These are phyloP conservation scores for Cicer chorassanicum DNA, from an alignment of 306 rosid genomes.

Conservation along the genomic window DNA sequence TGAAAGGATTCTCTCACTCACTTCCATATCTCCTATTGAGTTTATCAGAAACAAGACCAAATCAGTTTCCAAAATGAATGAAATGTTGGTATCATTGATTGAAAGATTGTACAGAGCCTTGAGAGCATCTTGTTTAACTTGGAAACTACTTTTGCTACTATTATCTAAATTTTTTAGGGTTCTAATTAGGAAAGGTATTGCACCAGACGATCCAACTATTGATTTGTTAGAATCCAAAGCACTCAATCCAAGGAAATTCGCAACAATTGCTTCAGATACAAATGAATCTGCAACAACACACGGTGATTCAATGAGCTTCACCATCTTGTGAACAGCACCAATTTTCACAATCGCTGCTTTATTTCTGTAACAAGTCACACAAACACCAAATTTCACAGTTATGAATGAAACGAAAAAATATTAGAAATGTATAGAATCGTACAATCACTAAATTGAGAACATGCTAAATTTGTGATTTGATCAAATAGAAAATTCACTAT, in stretches of 20 bases:
- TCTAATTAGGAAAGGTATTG: conserved; percentile 77
- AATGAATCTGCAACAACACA: conserved; percentile 51
- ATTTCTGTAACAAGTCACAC: conserved; percentile 59
- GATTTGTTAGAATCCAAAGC: conserved; percentile 92
- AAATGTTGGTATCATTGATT: conserved; percentile 62
- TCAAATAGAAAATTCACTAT: background rate
- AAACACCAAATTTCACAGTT: conserved; percentile 23
- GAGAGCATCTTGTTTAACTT: conserved; percentile 85
- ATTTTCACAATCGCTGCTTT: conserved; percentile 89
- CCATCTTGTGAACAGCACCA: conserved; percentile 92
- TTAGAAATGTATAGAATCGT: background rate
- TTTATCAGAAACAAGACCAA: conserved; percentile 64
- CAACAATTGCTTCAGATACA: conserved; percentile 81
- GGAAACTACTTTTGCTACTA: conserved; percentile 47
- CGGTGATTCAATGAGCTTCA: conserved; percentile 71
- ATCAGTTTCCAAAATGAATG: conserved; percentile 71
- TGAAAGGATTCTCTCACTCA: conserved; percentile 77
- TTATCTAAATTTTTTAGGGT: conserved; percentile 54
- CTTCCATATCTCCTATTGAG: conserved; percentile 79
- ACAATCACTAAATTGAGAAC: background rate
- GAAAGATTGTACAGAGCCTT: conserved; percentile 93
- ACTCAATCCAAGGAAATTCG: conserved; percentile 90
- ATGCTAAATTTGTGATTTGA: background rate
- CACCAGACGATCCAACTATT: conserved; percentile 91
- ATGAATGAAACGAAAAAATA: background rate